Evolutionary conservation across 1,284 basidiomycete genomes (phyloP), one percentile per base, ranked within the genome.

Genomic region (Athelia psychrophila): DNA sequence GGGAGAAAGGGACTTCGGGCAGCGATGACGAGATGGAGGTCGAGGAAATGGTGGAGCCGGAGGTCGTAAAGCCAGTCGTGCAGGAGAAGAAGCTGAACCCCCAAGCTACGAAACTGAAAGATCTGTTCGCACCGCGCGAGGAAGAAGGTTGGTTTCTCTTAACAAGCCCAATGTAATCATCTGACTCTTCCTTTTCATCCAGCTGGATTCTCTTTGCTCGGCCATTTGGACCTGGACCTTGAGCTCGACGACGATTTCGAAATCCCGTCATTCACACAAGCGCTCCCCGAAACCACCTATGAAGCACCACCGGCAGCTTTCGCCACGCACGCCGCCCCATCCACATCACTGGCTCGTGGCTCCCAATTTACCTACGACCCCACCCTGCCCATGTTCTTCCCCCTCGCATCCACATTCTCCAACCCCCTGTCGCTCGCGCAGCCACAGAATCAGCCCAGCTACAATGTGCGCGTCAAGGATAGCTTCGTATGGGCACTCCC

Each of bases 91-190:
- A 22, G 30, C 51, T 57, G 42, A 36, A 54, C 1, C 61, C 60
- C 2, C 48, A 47, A 27, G 35, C 54, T 10, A 59, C 58, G 3
- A 72, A 74, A 33, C 71, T 91, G 19, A 88, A 87, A 59, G 83
- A 86, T 56, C 67, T 91, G 2, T 89, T 91, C 56, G 83, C 81
- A 12, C 85, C 86, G 0, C 72, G 74, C 23, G 81, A 83, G 51
- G 81, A 84, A 54, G 80, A 86, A 61, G 80, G 86, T 86, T 10
- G 19, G 16, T 25, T 47, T 19, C n/a, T n/a, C 30, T 42, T 42
- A 9, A 42, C 38, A 42, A n/a, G 5, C 6, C 6, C 6, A 42
- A n/a, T 6, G 13, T 13, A 30, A 6, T 30, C 13, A 13, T 30
- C 32, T 30, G 10, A 32, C 32, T 27, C 15, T 38, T 46, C 35